phyloP scores from a whole-genome alignment of 2,329 filamentous ascomycete species.

The Coniella vitis region DNA sequence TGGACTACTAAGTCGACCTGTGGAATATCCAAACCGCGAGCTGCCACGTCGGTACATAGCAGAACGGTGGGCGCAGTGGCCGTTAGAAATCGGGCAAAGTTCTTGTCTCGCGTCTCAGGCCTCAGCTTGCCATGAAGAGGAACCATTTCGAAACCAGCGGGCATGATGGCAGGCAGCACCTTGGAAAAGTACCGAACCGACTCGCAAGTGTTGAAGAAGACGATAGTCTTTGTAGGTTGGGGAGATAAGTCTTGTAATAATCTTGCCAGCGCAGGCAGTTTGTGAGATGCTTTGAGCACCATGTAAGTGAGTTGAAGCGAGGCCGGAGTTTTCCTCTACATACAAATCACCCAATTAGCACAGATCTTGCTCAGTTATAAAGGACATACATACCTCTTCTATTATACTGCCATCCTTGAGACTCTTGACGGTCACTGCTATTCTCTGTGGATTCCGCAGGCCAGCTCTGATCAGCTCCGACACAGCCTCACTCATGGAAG shows the following conservation, averaged over 20 bases:
- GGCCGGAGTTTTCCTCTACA: conserved; percentile 69
- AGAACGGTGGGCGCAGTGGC: conserved; percentile 72
- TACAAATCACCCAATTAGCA: not conserved
- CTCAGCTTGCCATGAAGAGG: conserved; percentile 90
- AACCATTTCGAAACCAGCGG: conserved; percentile 60
- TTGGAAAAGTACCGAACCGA: conserved; percentile 91
- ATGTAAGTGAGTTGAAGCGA: conserved; percentile 90
- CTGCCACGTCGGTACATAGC: conserved; percentile 87
- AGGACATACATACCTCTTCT: conserved; percentile 46
- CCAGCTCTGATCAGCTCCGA: conserved; percentile 89
- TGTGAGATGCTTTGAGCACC: conserved; percentile 67
- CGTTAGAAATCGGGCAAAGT: conserved; percentile 73
- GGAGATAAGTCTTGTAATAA: conserved; percentile 65
- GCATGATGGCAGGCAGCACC: conserved; percentile 67
- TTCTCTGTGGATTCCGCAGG: conserved; percentile 87
- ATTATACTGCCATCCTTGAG: conserved; percentile 55
- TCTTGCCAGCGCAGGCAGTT: conserved; percentile 66
- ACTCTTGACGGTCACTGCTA: conserved; percentile 85
- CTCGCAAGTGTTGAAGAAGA: conserved; percentile 82
- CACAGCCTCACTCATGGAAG: conserved; percentile 91
- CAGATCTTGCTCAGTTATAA: not conserved
- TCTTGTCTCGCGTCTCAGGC: conserved; percentile 79
- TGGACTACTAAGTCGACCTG: conserved; percentile 88
- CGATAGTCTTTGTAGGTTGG: conserved; percentile 74
- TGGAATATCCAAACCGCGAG: conserved; percentile 84